Base-by-base conservation (phyloP, 2,329 filamentous ascomycete genomes). In the Phialemonium atrogriseum region DNA sequence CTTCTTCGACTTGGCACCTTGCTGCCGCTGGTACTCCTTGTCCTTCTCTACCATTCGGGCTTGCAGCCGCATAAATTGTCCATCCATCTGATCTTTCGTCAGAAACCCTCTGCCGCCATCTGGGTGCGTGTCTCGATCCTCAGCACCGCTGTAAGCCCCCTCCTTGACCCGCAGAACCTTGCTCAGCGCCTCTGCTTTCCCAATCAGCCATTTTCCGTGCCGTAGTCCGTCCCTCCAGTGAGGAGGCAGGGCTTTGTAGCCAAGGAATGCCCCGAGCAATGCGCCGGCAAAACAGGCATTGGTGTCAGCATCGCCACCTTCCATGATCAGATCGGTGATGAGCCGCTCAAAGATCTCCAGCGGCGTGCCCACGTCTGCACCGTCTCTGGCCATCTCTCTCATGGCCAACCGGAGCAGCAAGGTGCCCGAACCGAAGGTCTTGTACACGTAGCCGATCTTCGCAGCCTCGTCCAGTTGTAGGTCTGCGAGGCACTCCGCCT, bases 371-470 rank as follows among this genome's bases (percentile, higher is more conserved):
- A 54, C 17, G 5, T 37, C 30, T 1, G 35, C 32, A 7, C 33
- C 23, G 5, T 39, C 34, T 4, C 41, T 36, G 5, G 37, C 39
- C 10, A 50, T 34, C 30, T 49, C 49, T 5, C 58, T 50, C 40
- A 70, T 64, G 1, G 59, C 63, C 12, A 60, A 42, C 3, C 68
- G 54, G 7, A 71, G 47, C 9, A 59, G 46, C 12, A 66, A 40
- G 9, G 71, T 50, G 0, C 64, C 66, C 0, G 64, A 56, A 0
- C 67, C 68, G 10, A 73, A 58, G 5, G 62, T 61, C 47, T 72
- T 71, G 47, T 70, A 71, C 16, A 70, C 66, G 36, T 71, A 71
- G 4, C 69, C 68, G 27, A 72, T 69, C 42, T 60, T 58, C 16
- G 45, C 42, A 5, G 41, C 38, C 12, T 65, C 59, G 36, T 72